These are phyloP conservation scores for Eimeria falciformis DNA, from an alignment of 169 alveolate species.

Conservation along the genomic window DNA sequence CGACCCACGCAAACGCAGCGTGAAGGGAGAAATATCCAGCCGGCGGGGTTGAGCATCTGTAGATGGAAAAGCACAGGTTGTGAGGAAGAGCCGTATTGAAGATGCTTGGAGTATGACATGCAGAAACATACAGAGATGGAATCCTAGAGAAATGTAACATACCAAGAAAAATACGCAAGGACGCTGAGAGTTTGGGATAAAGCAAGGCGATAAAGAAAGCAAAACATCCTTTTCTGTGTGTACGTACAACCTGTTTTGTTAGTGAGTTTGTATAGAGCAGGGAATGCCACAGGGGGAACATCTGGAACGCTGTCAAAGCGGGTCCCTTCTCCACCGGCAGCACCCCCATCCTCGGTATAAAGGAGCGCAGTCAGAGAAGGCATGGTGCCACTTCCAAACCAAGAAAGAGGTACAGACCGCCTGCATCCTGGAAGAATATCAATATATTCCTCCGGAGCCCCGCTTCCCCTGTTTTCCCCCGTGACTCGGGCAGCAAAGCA, in stretches of 20 bases:
- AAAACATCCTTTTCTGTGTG: constrained; percentile 21
- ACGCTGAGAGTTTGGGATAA: not conserved
- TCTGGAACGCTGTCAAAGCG: constrained; percentile 38
- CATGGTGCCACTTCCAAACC: constrained; percentile 73
- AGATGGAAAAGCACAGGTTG: not conserved
- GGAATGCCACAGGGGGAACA: constrained; percentile 33
- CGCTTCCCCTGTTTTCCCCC: constrained; percentile 17
- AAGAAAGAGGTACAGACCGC: constrained; percentile 72
- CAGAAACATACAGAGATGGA: constrained; percentile 17
- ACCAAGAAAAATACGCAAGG: not conserved
- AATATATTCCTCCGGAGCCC: constrained; percentile 53
- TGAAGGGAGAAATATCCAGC: constrained; percentile 82
- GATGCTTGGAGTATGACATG: not conserved
- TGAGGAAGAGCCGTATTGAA: constrained; percentile 77
- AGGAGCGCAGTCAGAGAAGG: constrained; percentile 48
- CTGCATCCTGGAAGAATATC: constrained; percentile 71
- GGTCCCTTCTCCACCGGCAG: constrained; percentile 42
- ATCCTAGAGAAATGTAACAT: not conserved
- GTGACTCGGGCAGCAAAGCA: constrained; percentile 51
- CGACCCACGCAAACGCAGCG: constrained; percentile 78
- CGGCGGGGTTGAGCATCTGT: constrained; percentile 74
- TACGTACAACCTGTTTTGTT: constrained; percentile 46
- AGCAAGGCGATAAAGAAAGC: not conserved
- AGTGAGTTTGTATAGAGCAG: constrained; percentile 43
- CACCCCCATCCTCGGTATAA: constrained; percentile 67